These are phyloP conservation scores for Tetrahymena elliotti DNA, from an alignment of 73 alveolate genomes.

Conservation along the genomic window DNA sequence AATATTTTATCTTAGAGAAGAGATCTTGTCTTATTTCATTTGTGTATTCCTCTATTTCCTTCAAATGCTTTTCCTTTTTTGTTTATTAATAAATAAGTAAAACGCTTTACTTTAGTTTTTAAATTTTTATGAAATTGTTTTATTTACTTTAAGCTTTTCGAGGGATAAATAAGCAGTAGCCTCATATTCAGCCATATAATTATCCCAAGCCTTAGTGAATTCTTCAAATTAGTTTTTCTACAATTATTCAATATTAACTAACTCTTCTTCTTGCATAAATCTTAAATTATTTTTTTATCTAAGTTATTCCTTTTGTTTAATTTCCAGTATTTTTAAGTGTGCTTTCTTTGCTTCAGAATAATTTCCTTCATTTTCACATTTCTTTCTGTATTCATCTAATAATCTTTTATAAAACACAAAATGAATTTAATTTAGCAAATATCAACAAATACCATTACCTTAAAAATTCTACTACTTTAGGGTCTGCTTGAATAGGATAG, in stretches of 20 bases:
- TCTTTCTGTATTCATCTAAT: slow-evolving; percentile 50
- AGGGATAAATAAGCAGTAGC: slow-evolving; percentile 66
- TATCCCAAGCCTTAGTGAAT: slow-evolving; percentile 69
- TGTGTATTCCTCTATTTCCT: slow-evolving; percentile 42
- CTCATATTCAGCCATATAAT: slow-evolving; percentile 67
- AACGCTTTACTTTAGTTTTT: not conserved
- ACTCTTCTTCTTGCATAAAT: slow-evolving; percentile 52
- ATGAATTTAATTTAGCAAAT: not conserved
- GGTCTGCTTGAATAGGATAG: slow-evolving; percentile 41
- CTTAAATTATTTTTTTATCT: slow-evolving; percentile 45
- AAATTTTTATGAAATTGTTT: not conserved
- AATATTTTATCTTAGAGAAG: slow-evolving; percentile 43
- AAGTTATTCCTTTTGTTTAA: slow-evolving; percentile 40
- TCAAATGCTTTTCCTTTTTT: slow-evolving; percentile 21
- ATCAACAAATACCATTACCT: slow-evolving; percentile 20
- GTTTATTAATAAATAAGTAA: not conserved
- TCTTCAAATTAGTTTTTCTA: slow-evolving; percentile 47
- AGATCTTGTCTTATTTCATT: slow-evolving; percentile 42
- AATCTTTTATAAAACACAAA: not conserved
- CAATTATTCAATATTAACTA: slow-evolving; percentile 41
- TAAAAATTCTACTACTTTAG: slow-evolving; percentile 54
- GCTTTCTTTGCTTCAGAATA: slow-evolving; percentile 67
- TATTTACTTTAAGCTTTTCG: slow-evolving; percentile 52
- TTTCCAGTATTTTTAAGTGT: slow-evolving; percentile 38
- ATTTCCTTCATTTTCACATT: slow-evolving; percentile 55